A percentile compares a stretch with the other conserved stretches of the same genome.
These are phyloP conservation scores for Alternaria infectoria DNA, from an alignment of 2,329 filamentous ascomycete species.

Conservation along the genomic window DNA sequence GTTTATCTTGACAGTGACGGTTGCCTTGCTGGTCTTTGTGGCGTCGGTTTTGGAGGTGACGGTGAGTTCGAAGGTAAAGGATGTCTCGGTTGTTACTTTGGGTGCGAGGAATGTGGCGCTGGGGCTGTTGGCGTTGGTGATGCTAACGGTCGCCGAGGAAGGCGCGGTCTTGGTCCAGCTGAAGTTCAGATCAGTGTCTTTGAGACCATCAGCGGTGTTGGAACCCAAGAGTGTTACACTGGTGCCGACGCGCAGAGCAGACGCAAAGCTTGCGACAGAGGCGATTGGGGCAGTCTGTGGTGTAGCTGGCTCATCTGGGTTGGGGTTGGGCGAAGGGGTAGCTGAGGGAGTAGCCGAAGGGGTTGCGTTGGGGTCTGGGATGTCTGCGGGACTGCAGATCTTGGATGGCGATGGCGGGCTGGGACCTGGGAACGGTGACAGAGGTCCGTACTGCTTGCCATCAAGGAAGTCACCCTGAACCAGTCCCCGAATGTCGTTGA, in stretches of 20 bases:
- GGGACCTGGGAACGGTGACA: constrained; percentile 48
- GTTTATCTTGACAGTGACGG: constrained; percentile 37
- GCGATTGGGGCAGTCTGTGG: constrained; percentile 20
- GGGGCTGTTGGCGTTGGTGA: constrained; percentile 28
- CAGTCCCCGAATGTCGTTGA: constrained; percentile 46
- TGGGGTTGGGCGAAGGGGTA: not conserved
- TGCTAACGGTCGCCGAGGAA: constrained; percentile 20
- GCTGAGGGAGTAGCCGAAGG: not conserved
- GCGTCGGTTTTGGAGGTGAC: constrained; percentile 35
- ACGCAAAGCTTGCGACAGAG: constrained; percentile 25
- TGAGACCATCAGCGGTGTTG: constrained; percentile 31
- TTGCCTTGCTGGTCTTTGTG: constrained; percentile 29
- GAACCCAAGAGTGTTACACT: constrained; percentile 36
- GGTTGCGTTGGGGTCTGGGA: constrained; percentile 19
- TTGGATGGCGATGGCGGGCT: constrained; percentile 34
- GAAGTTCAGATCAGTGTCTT: constrained; percentile 36
- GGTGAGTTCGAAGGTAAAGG: constrained; percentile 38
- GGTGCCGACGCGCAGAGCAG: constrained; percentile 39
- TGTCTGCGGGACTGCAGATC: constrained; percentile 29
- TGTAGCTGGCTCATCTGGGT: constrained; percentile 4
- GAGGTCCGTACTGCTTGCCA: constrained; percentile 44
- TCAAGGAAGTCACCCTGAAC: constrained; percentile 40
- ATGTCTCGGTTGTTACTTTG: constrained; percentile 23
- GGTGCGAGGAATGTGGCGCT: constrained; percentile 34
- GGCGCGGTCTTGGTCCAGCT: constrained; percentile 40